Conservation (phyloP, 306 rosid genomes). For the Cicer yamashitae region DNA sequence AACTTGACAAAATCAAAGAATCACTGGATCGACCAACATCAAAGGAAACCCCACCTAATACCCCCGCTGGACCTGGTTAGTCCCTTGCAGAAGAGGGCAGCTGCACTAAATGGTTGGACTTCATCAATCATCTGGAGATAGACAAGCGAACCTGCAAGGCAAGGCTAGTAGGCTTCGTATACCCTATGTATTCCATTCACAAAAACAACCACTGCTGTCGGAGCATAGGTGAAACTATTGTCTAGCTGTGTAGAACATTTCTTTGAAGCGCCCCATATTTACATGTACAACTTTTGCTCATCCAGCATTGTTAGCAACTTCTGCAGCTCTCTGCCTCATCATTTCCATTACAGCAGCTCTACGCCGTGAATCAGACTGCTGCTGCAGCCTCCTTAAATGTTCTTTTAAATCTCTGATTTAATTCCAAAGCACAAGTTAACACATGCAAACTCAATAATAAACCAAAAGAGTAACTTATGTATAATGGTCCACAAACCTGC, state of each 20-base stretch:
- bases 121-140: conserved; percentile 37
- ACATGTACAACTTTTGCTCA: conserved; percentile 54
- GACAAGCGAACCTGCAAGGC: conserved; percentile 49
- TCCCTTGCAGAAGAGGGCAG: conserved; percentile 52
- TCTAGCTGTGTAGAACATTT: conserved; percentile 41
- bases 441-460: background rate
- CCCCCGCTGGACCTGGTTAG: conserved; percentile 50
- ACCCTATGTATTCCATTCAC: conserved; percentile 51
- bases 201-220: conserved; percentile 40
- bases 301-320: conserved; percentile 77
- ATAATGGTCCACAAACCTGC: conserved; percentile 70
- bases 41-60: conserved; percentile 42
- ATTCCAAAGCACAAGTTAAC: conserved; percentile 28
- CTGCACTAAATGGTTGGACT: conserved; percentile 44
- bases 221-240: conserved; percentile 47
- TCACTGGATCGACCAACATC: conserved; percentile 51
- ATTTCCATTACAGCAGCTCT: conserved; percentile 99
- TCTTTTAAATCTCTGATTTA: conserved; percentile 86
- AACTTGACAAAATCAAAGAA: conserved; percentile 65
- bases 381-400: conserved; percentile 93
- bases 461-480: conserved; percentile 9
- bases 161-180: conserved; percentile 38
- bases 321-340: conserved; percentile 99
- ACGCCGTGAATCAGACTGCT: conserved; percentile 93
- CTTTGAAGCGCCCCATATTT: conserved; percentile 46